A percentile compares a stretch with the other conserved stretches of the same genome.
Evolutionary conservation across 352 stramenopile genomes (phyloP).

Genomic region (Phytophthora vignae): DNA sequence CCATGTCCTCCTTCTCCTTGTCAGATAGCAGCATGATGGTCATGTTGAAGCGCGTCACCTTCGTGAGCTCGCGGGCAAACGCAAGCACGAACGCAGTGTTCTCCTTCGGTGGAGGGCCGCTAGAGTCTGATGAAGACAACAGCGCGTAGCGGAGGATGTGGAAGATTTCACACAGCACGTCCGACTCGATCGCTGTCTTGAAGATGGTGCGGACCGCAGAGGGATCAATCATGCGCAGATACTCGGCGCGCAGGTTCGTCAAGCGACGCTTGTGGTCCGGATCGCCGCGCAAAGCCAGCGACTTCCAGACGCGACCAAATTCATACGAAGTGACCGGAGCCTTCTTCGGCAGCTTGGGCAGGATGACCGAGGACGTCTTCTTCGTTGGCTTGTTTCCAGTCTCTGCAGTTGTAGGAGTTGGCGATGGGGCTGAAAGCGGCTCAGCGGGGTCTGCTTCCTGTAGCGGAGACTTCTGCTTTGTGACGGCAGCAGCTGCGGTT

Average conservation of each 20-base stretch:
- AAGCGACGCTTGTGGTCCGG: constrained; percentile 34
- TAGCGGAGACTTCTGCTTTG: constrained; percentile 15
- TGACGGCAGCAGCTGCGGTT: neutral
- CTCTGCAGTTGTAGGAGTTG: neutral
- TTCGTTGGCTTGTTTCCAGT: constrained; percentile 3
- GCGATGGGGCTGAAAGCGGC: neutral
- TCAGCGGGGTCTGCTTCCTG: neutral
- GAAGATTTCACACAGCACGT: constrained; percentile 79
- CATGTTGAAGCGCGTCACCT: constrained; percentile 81
- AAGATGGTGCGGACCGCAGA: constrained; percentile 56
- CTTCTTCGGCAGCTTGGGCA: constrained; percentile 73
- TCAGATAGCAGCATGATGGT: constrained; percentile 80
- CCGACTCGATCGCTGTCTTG: constrained; percentile 79
- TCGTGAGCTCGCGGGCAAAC: constrained; percentile 49
- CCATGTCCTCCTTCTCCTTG: constrained; percentile 66
- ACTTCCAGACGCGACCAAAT: constrained; percentile 84
- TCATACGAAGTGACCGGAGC: constrained; percentile 78
- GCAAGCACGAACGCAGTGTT: constrained; percentile 40
- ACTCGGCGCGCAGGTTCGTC: constrained; percentile 51
- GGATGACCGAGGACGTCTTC: constrained; percentile 16
- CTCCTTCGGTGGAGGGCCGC: neutral
- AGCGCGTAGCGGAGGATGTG: constrained; percentile 47
- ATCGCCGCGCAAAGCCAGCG: constrained; percentile 57
- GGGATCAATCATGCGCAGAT: constrained; percentile 57
- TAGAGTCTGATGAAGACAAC: neutral